These are phyloP conservation scores for Boeremia lycopersici DNA, from an alignment of 2,329 filamentous ascomycete species.

Conservation along the genomic window DNA sequence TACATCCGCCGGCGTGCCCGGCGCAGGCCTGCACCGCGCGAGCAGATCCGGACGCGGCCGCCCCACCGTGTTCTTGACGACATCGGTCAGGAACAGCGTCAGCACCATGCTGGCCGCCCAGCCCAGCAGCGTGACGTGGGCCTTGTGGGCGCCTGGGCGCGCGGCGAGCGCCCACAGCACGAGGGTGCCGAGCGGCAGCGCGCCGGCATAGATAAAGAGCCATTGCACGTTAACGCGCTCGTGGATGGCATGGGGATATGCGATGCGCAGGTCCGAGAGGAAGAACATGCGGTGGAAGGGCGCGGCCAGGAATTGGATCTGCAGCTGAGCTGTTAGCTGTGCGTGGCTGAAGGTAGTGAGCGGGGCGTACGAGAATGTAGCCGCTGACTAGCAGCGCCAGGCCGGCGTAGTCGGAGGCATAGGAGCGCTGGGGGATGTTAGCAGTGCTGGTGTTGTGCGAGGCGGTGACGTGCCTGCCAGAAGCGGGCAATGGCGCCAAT, in stretches of 20 bases:
- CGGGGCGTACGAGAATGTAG: slow-evolving; percentile 64
- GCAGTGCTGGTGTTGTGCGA: neutral
- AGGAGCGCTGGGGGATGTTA: slow-evolving; percentile 65
- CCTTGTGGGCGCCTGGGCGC: slow-evolving; percentile 73
- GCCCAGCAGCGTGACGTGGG: slow-evolving; percentile 83
- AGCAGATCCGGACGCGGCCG: slow-evolving; percentile 85
- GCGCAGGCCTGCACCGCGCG: slow-evolving; percentile 77
- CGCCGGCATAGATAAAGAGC: slow-evolving; percentile 80
- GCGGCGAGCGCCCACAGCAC: slow-evolving; percentile 67
- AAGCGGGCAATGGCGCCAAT: slow-evolving; percentile 58
- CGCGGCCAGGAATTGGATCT: slow-evolving; percentile 72
- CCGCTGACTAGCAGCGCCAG: slow-evolving; percentile 71
- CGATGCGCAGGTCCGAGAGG: slow-evolving; percentile 81
- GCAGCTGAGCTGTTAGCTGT: slow-evolving; percentile 20
- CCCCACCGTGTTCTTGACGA: slow-evolving; percentile 85
- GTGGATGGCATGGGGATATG: slow-evolving; percentile 81
- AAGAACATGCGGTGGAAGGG: slow-evolving; percentile 97
- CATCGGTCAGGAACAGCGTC: slow-evolving; percentile 82
- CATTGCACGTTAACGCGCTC: slow-evolving; percentile 81
- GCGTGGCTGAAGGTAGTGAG: neutral
- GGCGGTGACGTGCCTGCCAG: slow-evolving; percentile 50
- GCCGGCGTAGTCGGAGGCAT: slow-evolving; percentile 87
- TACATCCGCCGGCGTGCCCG: slow-evolving; percentile 60
- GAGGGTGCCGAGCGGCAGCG: slow-evolving; percentile 71
- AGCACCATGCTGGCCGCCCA: slow-evolving; percentile 75